phyloP scores from a whole-genome alignment of 2,329 filamentous ascomycete genomes.

The Neurospora sp. region DNA sequence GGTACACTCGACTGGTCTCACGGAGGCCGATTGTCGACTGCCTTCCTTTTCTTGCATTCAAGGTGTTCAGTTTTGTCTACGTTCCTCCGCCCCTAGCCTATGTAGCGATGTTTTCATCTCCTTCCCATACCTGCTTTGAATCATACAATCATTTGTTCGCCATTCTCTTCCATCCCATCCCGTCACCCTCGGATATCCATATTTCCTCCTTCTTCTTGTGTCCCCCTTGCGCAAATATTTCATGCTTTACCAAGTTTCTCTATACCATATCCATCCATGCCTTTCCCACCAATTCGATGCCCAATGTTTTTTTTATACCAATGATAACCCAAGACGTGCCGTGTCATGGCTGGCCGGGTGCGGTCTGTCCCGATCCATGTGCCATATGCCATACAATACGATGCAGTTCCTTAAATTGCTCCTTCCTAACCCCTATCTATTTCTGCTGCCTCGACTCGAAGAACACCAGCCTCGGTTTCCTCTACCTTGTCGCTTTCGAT shows the following conservation, averaged over 20 bases:
- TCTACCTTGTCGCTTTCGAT: background rate
- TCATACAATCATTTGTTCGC: background rate
- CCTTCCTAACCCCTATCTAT: background rate
- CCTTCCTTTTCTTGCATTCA: background rate
- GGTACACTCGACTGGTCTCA: no score
- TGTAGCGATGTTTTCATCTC: background rate
- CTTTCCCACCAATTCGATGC: background rate
- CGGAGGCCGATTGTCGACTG: no score
- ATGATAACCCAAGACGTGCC: background rate
- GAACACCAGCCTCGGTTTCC: background rate
- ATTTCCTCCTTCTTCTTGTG: background rate
- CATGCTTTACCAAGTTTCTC: background rate
- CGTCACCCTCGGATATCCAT: background rate
- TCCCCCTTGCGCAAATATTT: background rate
- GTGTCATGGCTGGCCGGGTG: background rate
- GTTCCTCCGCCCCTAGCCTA: background rate
- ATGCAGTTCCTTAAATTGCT: background rate
- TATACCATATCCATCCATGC: background rate
- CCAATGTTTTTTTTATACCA: background rate
- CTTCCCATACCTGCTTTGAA: background rate
- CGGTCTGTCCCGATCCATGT: background rate
- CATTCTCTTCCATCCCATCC: background rate
- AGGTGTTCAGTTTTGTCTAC: background rate
- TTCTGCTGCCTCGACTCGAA: background rate
- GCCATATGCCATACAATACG: background rate